These are phyloP conservation scores for Arctium lappa DNA, from an alignment of 129 eudicot species.

Conservation along the genomic window DNA sequence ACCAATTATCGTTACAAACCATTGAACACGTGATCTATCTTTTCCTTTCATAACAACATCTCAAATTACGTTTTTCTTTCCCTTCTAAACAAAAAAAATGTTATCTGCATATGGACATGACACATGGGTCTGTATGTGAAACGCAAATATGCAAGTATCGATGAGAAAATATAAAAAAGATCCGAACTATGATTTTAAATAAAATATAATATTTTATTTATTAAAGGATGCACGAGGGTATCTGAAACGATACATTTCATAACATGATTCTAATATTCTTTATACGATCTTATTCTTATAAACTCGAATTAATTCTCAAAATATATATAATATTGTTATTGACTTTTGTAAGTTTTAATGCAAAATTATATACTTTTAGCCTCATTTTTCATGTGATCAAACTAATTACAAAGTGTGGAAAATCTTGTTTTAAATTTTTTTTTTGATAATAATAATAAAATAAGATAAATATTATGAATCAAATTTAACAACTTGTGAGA, in stretches of 20 bases:
- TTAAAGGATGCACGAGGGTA: neutral
- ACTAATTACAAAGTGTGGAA: neutral
- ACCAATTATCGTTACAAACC: too few species aligned
- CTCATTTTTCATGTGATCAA: slow-evolving; percentile 3
- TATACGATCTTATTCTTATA: neutral
- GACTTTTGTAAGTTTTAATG: neutral
- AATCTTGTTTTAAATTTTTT: neutral
- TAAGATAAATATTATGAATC: neutral
- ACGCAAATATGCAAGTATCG: neutral
- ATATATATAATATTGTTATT: neutral
- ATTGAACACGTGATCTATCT: neutral
- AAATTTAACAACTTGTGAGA: too few species aligned
- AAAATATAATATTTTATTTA: neutral
- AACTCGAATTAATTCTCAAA: neutral
- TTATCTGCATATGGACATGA: neutral
- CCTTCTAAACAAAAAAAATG: neutral
- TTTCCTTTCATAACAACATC: neutral
- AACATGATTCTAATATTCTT: neutral
- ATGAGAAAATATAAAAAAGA: neutral
- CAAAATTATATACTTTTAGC: neutral
- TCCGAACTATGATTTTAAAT: neutral
- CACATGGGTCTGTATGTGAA: too few species aligned
- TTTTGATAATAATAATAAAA: neutral
- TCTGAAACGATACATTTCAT: neutral
- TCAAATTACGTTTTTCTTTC: neutral